Conservation (phyloP, 2,329 filamentous ascomycete species). For the Ophiosphaerella korrae region DNA sequence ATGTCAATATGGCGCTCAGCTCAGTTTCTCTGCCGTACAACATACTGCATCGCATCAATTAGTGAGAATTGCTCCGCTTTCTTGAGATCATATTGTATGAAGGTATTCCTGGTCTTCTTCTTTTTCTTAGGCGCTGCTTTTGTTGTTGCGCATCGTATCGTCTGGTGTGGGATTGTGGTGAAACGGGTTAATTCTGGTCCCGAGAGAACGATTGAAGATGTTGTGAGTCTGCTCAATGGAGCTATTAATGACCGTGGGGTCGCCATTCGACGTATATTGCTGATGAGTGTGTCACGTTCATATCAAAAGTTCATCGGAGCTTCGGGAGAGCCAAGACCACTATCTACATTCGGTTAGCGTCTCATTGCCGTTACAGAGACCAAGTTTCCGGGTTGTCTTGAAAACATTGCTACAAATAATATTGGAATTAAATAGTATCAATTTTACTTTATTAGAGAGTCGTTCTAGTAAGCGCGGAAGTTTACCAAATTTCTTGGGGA, state of each 20-base stretch:
- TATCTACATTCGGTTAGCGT: neutral
- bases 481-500: no score
- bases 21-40: conserved; percentile 1
- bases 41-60: conserved; percentile 89
- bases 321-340: conserved; percentile 30
- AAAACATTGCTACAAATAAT: no score
- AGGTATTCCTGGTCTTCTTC: conserved; percentile 70
- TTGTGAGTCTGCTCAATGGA: conserved; percentile 39
- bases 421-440: no score
- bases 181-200: conserved; percentile 27
- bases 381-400: no score
- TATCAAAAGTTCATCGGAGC: conserved; percentile 33
- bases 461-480: no score
- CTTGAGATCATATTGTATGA: conserved; percentile 66
- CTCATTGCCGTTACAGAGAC: no score
- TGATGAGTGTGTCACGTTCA: conserved; percentile 8
- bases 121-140: conserved; percentile 51
- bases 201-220: conserved; percentile 23
- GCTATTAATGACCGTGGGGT: conserved; percentile 39
- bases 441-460: no score
- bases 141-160: conserved; percentile 48
- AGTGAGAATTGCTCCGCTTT: conserved; percentile 76
- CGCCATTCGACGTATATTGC: conserved; percentile 36
- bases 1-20: no score
- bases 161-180: conserved; percentile 39